A percentile compares a stretch with the other conserved stretches of the same genome.
Evolutionary conservation across 1,284 basidiomycete species (phyloP).

Genomic region (Trichosporon asahii): DNA sequence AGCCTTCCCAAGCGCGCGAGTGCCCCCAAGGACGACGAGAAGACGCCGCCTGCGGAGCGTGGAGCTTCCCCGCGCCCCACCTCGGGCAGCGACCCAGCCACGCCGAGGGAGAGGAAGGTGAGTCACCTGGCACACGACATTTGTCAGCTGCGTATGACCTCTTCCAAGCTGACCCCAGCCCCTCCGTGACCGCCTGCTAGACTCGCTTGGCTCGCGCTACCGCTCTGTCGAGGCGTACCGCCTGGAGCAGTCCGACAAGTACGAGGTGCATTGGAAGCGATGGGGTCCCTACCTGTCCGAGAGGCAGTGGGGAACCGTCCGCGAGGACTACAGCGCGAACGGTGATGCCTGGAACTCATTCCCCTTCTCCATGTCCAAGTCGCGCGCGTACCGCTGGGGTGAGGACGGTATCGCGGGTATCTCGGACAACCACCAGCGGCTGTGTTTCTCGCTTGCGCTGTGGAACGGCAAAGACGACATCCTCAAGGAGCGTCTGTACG

Average conservation of each 20-base stretch:
- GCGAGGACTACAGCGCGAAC: constrained; percentile 94
- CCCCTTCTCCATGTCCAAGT: constrained; percentile 90
- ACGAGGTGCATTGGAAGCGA: constrained; percentile 85
- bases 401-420: constrained; percentile 96
- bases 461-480: constrained; percentile 96
- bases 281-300: constrained; percentile 98
- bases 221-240: constrained; percentile 50
- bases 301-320: constrained; percentile 96
- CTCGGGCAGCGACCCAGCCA: constrained; percentile 39
- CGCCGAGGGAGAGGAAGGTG: constrained; percentile 31
- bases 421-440: constrained; percentile 90
- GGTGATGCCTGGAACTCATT: constrained; percentile 98
- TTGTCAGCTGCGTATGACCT: neutral
- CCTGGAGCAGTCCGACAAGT: constrained; percentile 65
- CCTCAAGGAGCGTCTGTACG: constrained; percentile 93
- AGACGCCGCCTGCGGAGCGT: constrained; percentile 1
- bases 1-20: constrained; percentile 17
- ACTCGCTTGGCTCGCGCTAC: constrained; percentile 45
- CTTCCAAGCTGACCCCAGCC: constrained; percentile 24
- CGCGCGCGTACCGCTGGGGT: constrained; percentile 95
- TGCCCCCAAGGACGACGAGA: constrained; percentile 1
- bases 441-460: constrained; percentile 83
- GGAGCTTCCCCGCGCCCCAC: neutral
- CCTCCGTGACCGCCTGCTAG: constrained; percentile 45
- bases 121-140: constrained; percentile 10